Conservation (phyloP, 495 filamentous ascomycete species). For the Aspergillus egyptiacus region DNA sequence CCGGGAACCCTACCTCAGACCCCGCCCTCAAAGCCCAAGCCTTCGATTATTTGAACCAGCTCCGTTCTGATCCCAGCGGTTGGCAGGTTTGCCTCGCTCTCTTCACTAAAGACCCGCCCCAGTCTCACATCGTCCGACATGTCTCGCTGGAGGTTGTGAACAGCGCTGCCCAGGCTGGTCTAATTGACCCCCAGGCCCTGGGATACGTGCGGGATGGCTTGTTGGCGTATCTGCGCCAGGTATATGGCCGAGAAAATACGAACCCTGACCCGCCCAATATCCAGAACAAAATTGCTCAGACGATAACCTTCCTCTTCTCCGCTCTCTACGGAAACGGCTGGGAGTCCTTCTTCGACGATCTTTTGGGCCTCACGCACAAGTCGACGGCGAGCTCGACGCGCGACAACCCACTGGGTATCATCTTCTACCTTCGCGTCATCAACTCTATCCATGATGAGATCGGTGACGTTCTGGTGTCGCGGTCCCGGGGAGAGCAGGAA, state of each 20-base stretch:
- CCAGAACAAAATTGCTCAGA: slow-evolving; percentile 97
- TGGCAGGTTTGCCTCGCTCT: slow-evolving; percentile 83
- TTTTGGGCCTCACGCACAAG: slow-evolving; percentile 58
- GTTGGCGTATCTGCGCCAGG: slow-evolving; percentile 65
- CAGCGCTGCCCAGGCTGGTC: slow-evolving; percentile 72
- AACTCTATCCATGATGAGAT: slow-evolving; percentile 94
- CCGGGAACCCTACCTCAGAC: slow-evolving; percentile 69
- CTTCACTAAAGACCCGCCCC: slow-evolving; percentile 73
- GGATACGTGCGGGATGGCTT: slow-evolving; percentile 67
- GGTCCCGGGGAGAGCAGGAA: slow-evolving; percentile 66
- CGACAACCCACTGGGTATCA: slow-evolving; percentile 68
- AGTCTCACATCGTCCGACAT: slow-evolving; percentile 78
- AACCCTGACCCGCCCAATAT: slow-evolving; percentile 63
- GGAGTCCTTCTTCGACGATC: slow-evolving; percentile 83
- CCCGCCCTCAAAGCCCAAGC: slow-evolving; percentile 74
- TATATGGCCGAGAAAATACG: slow-evolving; percentile 56
- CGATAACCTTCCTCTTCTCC: slow-evolving; percentile 85
- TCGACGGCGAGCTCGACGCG: slow-evolving; percentile 42
- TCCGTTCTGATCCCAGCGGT: slow-evolving; percentile 69
- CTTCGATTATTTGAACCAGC: slow-evolving; percentile 77
- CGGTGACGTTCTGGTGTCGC: slow-evolving; percentile 79
- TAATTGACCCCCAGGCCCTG: slow-evolving; percentile 62
- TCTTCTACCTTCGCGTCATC: slow-evolving; percentile 83
- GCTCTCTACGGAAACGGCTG: slow-evolving; percentile 77
- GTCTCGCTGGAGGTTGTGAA: slow-evolving; percentile 88